phyloP scores from a whole-genome alignment of 352 stramenopile genomes.

The Phytophthora pluvialis region DNA sequence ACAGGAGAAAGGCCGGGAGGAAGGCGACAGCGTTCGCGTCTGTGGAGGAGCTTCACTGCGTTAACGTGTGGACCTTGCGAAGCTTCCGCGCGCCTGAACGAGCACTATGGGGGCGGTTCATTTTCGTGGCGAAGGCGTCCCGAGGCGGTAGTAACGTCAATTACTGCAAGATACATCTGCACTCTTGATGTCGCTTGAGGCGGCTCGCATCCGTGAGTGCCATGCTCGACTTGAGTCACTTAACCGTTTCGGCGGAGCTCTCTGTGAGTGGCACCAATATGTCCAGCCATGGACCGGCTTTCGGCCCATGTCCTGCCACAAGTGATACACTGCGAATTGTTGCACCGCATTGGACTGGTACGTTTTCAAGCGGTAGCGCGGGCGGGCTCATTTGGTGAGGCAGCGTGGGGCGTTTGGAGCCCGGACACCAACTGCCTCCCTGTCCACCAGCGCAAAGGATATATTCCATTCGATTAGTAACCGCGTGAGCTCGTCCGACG shows the following conservation, averaged over 20 bases:
- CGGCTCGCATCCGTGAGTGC: slow-evolving; percentile 18
- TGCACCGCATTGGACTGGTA: slow-evolving; percentile 8
- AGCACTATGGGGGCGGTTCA: slow-evolving; percentile 32
- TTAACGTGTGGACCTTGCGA: neutral
- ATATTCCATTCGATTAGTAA: slow-evolving; percentile 30
- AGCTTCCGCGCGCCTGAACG: slow-evolving; percentile 9
- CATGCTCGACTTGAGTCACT: slow-evolving; percentile 25
- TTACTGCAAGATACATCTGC: slow-evolving; percentile 36
- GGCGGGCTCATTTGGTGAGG: slow-evolving; percentile 26
- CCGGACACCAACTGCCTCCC: neutral
- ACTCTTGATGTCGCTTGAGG: slow-evolving; percentile 31
- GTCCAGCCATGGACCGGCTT: slow-evolving; percentile 31
- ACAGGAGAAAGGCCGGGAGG: slow-evolving; percentile 24
- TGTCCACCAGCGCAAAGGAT: slow-evolving; percentile 25
- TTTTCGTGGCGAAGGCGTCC: slow-evolving; percentile 27
- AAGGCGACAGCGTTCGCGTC: slow-evolving; percentile 22
- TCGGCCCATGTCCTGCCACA: slow-evolving; percentile 5
- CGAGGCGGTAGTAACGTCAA: slow-evolving; percentile 34
- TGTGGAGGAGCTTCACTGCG: slow-evolving; percentile 19
- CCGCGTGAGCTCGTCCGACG: slow-evolving; percentile 12
- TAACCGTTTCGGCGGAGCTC: slow-evolving; percentile 16
- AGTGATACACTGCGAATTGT: slow-evolving; percentile 13
- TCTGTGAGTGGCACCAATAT: slow-evolving; percentile 6
- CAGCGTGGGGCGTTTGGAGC: slow-evolving; percentile 8
- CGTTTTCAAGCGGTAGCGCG: neutral